phyloP scores from a whole-genome alignment of 805 yeast species.

The Candida pseudofarinosa region DNA sequence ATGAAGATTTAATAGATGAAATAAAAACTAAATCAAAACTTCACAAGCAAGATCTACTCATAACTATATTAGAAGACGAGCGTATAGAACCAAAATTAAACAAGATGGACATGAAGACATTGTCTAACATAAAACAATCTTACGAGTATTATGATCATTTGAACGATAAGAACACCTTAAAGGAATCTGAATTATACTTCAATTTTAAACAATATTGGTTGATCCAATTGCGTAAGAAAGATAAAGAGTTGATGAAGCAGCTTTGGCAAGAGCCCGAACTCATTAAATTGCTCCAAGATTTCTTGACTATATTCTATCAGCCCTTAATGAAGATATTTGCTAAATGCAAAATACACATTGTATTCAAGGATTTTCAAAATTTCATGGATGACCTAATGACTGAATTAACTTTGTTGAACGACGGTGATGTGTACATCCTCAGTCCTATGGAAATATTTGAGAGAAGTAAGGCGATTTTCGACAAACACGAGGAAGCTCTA shows the following conservation, averaged over 20 bases:
- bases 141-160: conserved; percentile 15
- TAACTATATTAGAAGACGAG: conserved; percentile 20
- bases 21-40: conserved; percentile 22
- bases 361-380: conserved; percentile 34
- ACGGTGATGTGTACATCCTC: conserved; percentile 45
- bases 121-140: conserved; percentile 13
- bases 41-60: conserved; percentile 18
- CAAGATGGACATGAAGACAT: conserved; percentile 3
- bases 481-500: conserved; percentile 66
- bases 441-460: conserved; percentile 60
- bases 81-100: conserved; percentile 17
- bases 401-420: conserved; percentile 60
- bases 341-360: conserved; percentile 34
- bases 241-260: conserved; percentile 69
- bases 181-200: conserved; percentile 38
- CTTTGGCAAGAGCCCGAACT: conserved; percentile 85
- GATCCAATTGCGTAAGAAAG: conserved; percentile 62
- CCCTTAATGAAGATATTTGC: conserved; percentile 37
- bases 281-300: conserved; percentile 67
- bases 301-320: conserved; percentile 47
- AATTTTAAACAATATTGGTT: conserved; percentile 60
- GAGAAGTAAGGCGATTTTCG: conserved; percentile 59
- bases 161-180: conserved; percentile 7
- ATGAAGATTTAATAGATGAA: conserved; percentile 11
- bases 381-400: conserved; percentile 52